phyloP scores from a whole-genome alignment of 495 filamentous ascomycete genomes.

The Trichoderma gamsii region DNA sequence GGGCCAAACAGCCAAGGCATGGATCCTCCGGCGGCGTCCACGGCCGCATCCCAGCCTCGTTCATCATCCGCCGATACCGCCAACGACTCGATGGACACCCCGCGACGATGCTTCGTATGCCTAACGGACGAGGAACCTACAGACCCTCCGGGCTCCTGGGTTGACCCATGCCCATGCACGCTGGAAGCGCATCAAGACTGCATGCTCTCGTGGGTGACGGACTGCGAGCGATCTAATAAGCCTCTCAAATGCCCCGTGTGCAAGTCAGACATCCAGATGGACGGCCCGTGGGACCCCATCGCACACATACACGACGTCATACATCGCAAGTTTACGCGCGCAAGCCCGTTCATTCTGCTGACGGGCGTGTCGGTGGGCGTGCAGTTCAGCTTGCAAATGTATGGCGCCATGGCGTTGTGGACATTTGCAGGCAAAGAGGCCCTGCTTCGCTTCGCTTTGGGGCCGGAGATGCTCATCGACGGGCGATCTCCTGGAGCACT shows the following conservation, averaged over 20 bases:
- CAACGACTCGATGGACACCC: constrained; percentile 12
- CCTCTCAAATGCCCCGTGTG: constrained; percentile 82
- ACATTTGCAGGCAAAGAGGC: constrained; percentile 34
- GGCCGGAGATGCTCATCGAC: constrained; percentile 10
- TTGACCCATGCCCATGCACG: constrained; percentile 80
- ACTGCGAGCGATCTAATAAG: constrained; percentile 59
- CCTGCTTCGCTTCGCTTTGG: constrained; percentile 20
- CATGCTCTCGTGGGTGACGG: constrained; percentile 83
- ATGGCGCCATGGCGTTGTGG: constrained; percentile 31
- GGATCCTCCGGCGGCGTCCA: background rate
- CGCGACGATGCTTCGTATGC: constrained; percentile 89
- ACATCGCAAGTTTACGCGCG: constrained; percentile 46
- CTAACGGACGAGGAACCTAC: constrained; percentile 75
- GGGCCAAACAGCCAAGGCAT: background rate
- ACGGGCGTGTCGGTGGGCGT: constrained; percentile 50
- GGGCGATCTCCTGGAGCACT: background rate
- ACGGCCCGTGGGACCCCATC: constrained; percentile 62
- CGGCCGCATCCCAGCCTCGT: background rate
- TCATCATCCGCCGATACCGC: background rate
- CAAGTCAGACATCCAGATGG: constrained; percentile 70
- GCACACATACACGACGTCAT: constrained; percentile 53
- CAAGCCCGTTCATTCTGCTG: constrained; percentile 54
- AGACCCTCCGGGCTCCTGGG: constrained; percentile 60
- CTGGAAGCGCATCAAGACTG: constrained; percentile 87
- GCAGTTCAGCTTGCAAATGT: constrained; percentile 36